Percentiles rank a stretch among this genome's conserved stretches.
phyloP scores from a whole-genome alignment of 2,329 filamentous ascomycete species.

The Fusarium protoensiforme region DNA sequence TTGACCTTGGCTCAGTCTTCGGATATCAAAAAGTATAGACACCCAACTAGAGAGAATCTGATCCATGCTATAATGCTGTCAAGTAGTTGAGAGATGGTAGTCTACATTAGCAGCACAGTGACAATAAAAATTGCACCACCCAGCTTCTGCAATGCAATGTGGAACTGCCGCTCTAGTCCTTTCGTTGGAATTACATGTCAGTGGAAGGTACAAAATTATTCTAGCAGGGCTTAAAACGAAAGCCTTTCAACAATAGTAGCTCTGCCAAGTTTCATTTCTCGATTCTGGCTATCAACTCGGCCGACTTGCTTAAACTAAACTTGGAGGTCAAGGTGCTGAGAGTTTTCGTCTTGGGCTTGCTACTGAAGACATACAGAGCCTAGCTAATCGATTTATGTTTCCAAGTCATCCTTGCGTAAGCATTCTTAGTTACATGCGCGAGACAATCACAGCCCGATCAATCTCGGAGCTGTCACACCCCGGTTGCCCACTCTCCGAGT shows the following conservation, averaged over 20 bases:
- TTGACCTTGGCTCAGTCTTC: neutral
- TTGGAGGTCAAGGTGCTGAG: neutral
- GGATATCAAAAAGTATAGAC: neutral
- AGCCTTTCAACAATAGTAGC: neutral
- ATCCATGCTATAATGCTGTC: neutral
- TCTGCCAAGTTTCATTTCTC: neutral
- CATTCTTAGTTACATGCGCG: neutral
- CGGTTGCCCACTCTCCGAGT: neutral
- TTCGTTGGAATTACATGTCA: neutral
- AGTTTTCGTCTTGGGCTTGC: neutral
- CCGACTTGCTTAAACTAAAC: neutral
- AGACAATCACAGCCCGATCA: neutral
- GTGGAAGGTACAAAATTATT: neutral
- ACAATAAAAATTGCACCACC: too few relatives aligned
- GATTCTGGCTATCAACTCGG: neutral
- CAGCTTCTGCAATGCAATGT: too few relatives aligned
- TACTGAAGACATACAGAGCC: neutral
- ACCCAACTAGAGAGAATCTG: neutral
- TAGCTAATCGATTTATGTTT: neutral
- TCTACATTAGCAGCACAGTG: neutral
- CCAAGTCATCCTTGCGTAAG: neutral
- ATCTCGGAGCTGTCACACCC: neutral
- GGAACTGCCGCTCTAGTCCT: too few relatives aligned
- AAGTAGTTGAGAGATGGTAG: neutral
- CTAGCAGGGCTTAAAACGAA: too few relatives aligned